Evolutionary conservation across 441 rosid species (phyloP), one percentile per base, ranked within the genome.

Genomic region (Pelargonium myrrhifolium): DNA sequence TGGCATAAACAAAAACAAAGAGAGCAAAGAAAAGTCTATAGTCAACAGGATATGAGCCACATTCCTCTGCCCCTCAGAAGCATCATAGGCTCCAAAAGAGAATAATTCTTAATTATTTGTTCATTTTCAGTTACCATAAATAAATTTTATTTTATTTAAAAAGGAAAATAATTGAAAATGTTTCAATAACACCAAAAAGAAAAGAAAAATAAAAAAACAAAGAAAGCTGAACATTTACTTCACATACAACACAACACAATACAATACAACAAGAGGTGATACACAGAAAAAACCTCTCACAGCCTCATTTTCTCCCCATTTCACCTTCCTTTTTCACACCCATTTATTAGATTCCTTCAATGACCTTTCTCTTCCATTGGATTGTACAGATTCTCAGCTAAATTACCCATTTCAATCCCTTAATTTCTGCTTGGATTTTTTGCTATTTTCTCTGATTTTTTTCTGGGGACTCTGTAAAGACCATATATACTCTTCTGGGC

Each of bases 331-430:
- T 76, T 81, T 78, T 69, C 81, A 78, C 80, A 72, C 42, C 86
- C 90, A 87, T 87, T 87, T 82, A 77, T 85, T 80, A 82, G 89
- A 82, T 85, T 88, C 92, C 83, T 74, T 80, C 70, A 68, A 69
- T 83, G 74, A 70, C 76, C 68, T 77, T 77, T 69, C 76, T 74
- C 79, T 78, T 85, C 78, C 77, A 82, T 86, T 87, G 82, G 84
- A 85, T 86, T 87, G 87, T 83, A 78, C 65, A 84, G 81, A 79
- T 83, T 84, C 83, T 76, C 69, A 82, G 81, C 81, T 81, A 68
- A 79, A 76, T 77, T 72, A 77, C 85, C 82, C 85, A 26, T 81
- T 72, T 58, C 73, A 49, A 66, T 72, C 70, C 43, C 64, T 66
- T 70, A 68, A 70, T 75, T 77, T 78, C 85, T 69, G 72, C 69